These are phyloP conservation scores for Boletus speciosus DNA, from an alignment of 768 basidiomycete species.

Conservation along the genomic window DNA sequence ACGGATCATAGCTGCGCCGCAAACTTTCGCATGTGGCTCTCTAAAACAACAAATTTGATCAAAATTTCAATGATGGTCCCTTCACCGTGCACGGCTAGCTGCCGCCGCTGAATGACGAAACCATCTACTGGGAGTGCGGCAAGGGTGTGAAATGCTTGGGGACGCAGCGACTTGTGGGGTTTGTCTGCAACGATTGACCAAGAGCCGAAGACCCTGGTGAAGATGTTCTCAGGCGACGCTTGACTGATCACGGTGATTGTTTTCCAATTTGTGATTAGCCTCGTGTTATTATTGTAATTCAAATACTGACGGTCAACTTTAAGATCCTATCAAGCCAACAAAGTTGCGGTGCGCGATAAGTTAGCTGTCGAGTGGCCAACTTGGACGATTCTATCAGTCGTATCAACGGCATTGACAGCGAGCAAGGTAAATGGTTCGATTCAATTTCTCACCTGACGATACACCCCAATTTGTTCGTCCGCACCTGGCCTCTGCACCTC, in stretches of 20 bases:
- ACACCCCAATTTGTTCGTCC: conserved; percentile 11
- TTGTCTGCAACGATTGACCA: not conserved
- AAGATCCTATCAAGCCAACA: conserved; percentile 14
- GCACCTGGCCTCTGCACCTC: conserved; percentile 21
- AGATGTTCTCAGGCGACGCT: conserved; percentile 14
- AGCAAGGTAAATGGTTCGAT: conserved; percentile 10
- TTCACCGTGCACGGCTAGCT: conserved; percentile 12
- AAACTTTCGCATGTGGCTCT: conserved; percentile 6
- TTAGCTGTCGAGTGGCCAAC: not conserved
- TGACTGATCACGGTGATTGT: conserved; percentile 16
- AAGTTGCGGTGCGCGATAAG: conserved; percentile 1
- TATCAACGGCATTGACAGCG: conserved; percentile 7
- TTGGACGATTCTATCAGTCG: conserved; percentile 3
- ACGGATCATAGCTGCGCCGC: conserved; percentile 12
- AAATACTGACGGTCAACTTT: conserved; percentile 10
- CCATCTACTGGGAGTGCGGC: not conserved
- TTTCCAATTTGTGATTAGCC: conserved; percentile 11
- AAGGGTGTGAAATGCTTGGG: conserved; percentile 12
- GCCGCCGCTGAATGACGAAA: conserved; percentile 1
- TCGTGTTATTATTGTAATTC: conserved; percentile 20
- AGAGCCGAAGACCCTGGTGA: conserved; percentile 17
- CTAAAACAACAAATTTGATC: conserved; percentile 6
- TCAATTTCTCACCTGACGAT: conserved; percentile 7
- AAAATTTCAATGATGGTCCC: not conserved
- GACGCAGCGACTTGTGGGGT: conserved; percentile 10